phyloP scores from a whole-genome alignment of 78 protist genomes.

The Dictyostelium firmibasis region DNA sequence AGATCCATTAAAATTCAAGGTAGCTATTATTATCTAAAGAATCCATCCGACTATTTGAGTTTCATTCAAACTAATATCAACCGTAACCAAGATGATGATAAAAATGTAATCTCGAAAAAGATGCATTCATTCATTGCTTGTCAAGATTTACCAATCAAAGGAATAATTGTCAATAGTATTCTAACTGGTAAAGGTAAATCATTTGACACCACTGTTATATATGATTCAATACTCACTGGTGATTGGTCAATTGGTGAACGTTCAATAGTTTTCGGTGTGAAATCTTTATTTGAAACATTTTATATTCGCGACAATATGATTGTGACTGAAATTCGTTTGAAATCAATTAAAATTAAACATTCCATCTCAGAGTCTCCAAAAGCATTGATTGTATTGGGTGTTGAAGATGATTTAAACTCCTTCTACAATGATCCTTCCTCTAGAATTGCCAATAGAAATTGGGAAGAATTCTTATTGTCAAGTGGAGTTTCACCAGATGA shows the following conservation, averaged over 20 bases:
- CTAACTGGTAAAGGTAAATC: slow-evolving; percentile 30
- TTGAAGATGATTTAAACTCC: slow-evolving; percentile 24
- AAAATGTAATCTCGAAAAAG: neutral
- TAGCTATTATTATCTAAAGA: slow-evolving; percentile 1
- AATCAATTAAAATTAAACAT: neutral
- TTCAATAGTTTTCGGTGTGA: slow-evolving; percentile 33
- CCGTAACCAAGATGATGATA: neutral
- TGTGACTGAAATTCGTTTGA: slow-evolving; percentile 19
- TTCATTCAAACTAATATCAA: neutral
- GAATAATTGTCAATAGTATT: slow-evolving; percentile 15
- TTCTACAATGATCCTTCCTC: slow-evolving; percentile 13
- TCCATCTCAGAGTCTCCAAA: neutral
- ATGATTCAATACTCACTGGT: neutral
- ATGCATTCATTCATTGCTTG: slow-evolving; percentile 39
- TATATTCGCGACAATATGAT: slow-evolving; percentile 29
- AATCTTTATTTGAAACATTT: neutral
- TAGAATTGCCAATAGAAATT: slow-evolving; percentile 31
- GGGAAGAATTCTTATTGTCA: slow-evolving; percentile 30
- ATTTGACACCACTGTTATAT: neutral
- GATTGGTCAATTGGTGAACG: slow-evolving; percentile 45
- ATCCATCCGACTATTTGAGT: slow-evolving; percentile 13
- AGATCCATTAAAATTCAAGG: slow-evolving; percentile 36
- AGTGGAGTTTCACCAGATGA: slow-evolving; percentile 59
- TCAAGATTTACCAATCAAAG: neutral
- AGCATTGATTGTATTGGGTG: slow-evolving; percentile 38